Conservation (phyloP, 176 grass and related monocot species). For the Oryza punctata region DNA sequence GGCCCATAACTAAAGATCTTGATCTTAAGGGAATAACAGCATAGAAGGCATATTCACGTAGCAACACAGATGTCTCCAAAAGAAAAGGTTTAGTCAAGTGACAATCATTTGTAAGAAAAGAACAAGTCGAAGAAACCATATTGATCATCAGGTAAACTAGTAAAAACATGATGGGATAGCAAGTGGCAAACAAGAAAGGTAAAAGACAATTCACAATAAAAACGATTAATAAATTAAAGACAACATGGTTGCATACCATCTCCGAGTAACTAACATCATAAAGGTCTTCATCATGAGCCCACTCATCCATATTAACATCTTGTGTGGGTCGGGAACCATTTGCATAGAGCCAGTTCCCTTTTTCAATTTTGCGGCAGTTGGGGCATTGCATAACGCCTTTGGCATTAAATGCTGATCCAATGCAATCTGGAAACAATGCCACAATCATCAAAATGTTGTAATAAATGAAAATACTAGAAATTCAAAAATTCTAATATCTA, state of each 20-base stretch:
- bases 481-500: not conserved
- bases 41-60: not conserved
- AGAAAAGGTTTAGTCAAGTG: slow-evolving; percentile 2
- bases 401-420: slow-evolving; percentile 98
- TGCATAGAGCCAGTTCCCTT: slow-evolving; percentile 96
- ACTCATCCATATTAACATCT: slow-evolving; percentile 78
- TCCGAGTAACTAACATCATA: slow-evolving; percentile 85
- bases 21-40: not conserved
- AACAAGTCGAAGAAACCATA: slow-evolving; percentile 24
- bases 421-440: slow-evolving; percentile 71
- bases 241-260: slow-evolving; percentile 49
- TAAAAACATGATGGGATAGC: not conserved
- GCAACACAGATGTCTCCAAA: slow-evolving; percentile 22
- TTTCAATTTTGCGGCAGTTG: slow-evolving; percentile 95
- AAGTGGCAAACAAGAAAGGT: slow-evolving; percentile 16
- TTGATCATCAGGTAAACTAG: not conserved
- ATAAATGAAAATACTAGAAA: not conserved
- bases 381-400: slow-evolving; percentile 99
- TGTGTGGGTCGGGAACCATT: slow-evolving; percentile 60
- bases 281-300: slow-evolving; percentile 86
- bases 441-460: slow-evolving; percentile 1
- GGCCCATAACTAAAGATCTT: slow-evolving; percentile 4
- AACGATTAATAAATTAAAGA: not conserved
- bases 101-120: slow-evolving; percentile 20
- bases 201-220: slow-evolving; percentile 6